A percentile compares a stretch with the other conserved stretches of the same genome.
phyloP scores from a whole-genome alignment of 176 grass and related monocot species.

The Coix lacrymajobi region DNA sequence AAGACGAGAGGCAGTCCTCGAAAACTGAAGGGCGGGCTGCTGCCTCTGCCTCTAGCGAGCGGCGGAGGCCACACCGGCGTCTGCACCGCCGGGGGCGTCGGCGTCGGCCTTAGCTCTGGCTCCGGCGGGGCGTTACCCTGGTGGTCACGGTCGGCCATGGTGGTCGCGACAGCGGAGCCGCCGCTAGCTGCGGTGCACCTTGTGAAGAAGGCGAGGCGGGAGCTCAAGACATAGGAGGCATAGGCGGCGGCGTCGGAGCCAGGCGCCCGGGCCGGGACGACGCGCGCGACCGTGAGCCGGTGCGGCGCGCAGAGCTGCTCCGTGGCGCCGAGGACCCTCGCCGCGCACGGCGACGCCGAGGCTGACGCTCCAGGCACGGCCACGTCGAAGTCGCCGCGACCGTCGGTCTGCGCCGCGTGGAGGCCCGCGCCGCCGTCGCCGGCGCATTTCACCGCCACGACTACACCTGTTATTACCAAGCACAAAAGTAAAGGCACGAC shows the following conservation, averaged over 20 bases:
- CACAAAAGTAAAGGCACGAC: not conserved
- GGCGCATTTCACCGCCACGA: conserved; percentile 44
- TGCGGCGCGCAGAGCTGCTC: conserved; percentile 40
- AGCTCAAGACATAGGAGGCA: conserved; percentile 12
- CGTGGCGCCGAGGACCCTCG: conserved; percentile 33
- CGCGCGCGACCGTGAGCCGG: conserved; percentile 16
- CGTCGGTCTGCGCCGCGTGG: conserved; percentile 24
- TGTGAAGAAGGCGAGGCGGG: conserved; percentile 34
- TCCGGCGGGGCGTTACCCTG: not conserved
- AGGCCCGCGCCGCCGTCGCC: not conserved
- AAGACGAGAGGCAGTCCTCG: conserved; percentile 34
- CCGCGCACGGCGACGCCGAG: conserved; percentile 17
- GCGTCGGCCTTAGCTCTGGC: not conserved
- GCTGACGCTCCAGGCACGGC: not conserved
- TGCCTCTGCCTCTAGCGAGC: not conserved
- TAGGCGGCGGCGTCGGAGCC: not conserved
- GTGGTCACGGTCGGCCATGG: not conserved
- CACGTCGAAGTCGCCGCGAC: conserved; percentile 23
- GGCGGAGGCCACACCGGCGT: not conserved
- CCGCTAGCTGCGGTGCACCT: not conserved
- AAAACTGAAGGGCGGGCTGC: not conserved
- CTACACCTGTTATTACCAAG: conserved; percentile 1
- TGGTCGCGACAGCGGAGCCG: not conserved
- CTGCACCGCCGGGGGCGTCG: not conserved
- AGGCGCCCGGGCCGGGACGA: not conserved